Percentiles rank a stretch among this genome's conserved stretches.
These are phyloP conservation scores for Conticribra guillardii DNA, from an alignment of 108 stramenopile genomes.

Conservation along the genomic window DNA sequence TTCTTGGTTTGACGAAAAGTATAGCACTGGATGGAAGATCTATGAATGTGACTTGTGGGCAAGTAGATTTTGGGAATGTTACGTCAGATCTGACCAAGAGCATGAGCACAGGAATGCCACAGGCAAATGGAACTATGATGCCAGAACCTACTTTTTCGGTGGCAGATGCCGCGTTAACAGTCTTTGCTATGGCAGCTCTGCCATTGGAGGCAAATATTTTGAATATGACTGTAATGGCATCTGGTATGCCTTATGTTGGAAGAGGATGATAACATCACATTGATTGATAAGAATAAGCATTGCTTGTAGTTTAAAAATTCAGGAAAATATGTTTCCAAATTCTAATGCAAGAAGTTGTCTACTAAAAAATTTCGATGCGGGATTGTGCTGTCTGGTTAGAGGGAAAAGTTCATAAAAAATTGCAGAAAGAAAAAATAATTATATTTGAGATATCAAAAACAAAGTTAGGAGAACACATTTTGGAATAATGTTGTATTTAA, in stretches of 20 bases:
- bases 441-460: no score
- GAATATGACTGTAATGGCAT: slow-evolving; percentile 80
- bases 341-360: no score
- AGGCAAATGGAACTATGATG: slow-evolving; percentile 62
- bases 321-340: no score
- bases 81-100: slow-evolving; percentile 48
- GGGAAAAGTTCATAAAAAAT: no score
- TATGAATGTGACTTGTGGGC: slow-evolving; percentile 61
- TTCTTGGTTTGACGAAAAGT: slow-evolving; percentile 69
- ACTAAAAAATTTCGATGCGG: no score
- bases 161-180: slow-evolving; percentile 73
- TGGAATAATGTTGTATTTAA: no score
- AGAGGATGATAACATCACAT: slow-evolving; percentile 75
- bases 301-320: no score
- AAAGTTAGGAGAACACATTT: no score
- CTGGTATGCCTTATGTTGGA: slow-evolving; percentile 75
- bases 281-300: no score
- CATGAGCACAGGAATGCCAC: slow-evolving; percentile 61
- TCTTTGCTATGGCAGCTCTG: slow-evolving; percentile 78
- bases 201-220: slow-evolving; percentile 69
- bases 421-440: no score
- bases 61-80: slow-evolving; percentile 84
- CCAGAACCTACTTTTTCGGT: slow-evolving; percentile 60
- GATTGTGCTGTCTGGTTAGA: no score
- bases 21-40: slow-evolving; percentile 77